These are phyloP conservation scores for Colletotrichum scovillei DNA, from an alignment of 2,329 filamentous ascomycete genomes.

Conservation along the genomic window DNA sequence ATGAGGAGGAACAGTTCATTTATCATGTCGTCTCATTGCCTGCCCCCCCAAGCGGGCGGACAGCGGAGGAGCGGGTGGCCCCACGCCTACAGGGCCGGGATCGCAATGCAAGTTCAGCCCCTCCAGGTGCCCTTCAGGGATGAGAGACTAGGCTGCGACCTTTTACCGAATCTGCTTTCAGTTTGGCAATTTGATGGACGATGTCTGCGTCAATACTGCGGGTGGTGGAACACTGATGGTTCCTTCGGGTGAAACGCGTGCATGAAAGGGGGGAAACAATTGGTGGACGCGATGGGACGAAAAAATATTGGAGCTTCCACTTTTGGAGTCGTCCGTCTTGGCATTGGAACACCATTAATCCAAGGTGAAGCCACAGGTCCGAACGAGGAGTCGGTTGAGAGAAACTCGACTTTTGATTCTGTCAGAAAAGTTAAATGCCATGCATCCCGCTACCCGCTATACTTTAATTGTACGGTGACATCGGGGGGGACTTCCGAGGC, in stretches of 20 bases:
- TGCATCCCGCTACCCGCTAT: background rate
- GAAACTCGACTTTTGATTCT: background rate
- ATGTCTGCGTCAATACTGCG: background rate
- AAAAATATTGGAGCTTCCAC: conserved; percentile 12
- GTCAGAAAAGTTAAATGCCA: background rate
- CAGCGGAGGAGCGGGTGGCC: background rate
- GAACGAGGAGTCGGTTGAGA: background rate
- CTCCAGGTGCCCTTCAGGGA: background rate
- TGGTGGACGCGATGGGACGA: conserved; percentile 9
- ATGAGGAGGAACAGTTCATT: conserved; percentile 11
- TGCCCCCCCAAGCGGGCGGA: background rate
- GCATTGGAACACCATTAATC: conserved; percentile 11
- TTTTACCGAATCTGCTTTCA: conserved; percentile 1
- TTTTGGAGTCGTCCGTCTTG: conserved; percentile 28
- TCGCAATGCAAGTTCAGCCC: conserved; percentile 14
- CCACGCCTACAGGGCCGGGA: conserved; percentile 9
- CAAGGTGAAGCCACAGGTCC: background rate
- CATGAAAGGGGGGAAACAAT: conserved; percentile 7
- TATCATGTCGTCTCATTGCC: conserved; percentile 25
- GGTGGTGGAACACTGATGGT: background rate
- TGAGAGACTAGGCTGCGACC: conserved; percentile 8
- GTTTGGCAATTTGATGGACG: background rate
- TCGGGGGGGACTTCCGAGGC: background rate
- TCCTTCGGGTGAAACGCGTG: conserved; percentile 27
- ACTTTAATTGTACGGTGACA: conserved; percentile 5